These are phyloP conservation scores for Entomortierella lignicola DNA, from an alignment of 192 early-diverging fungal species.

Conservation along the genomic window DNA sequence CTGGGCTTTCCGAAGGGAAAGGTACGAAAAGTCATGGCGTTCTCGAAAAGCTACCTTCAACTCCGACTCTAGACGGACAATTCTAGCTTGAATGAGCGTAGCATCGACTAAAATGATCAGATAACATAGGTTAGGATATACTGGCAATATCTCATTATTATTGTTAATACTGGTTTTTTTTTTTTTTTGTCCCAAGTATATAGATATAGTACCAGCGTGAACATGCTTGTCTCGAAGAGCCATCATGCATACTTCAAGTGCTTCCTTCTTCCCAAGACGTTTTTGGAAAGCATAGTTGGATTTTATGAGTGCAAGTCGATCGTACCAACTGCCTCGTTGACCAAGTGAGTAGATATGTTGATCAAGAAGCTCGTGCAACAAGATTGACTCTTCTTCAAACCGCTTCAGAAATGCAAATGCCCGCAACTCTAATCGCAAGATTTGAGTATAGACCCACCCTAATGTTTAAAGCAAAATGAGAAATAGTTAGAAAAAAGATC, in stretches of 20 bases:
- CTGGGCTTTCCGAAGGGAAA: constrained; percentile 44
- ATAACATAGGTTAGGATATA: background rate
- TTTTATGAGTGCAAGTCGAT: constrained; percentile 70
- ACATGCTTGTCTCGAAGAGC: constrained; percentile 69
- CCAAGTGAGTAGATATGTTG: constrained; percentile 67
- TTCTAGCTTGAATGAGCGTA: constrained; percentile 53
- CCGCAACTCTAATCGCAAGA: constrained; percentile 63
- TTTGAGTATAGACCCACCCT: constrained; percentile 71
- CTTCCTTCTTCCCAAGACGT: constrained; percentile 50
- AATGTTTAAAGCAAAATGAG: too few species aligned
- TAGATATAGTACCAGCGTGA: constrained; percentile 60
- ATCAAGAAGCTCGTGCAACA: constrained; percentile 67
- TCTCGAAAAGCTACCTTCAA: constrained; percentile 59
- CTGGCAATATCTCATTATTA: too few species aligned
- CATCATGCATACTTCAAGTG: constrained; percentile 66
- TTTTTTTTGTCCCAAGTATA: background rate
- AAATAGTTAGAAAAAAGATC: too few species aligned
- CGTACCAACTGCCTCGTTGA: constrained; percentile 74
- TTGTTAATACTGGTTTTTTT: too few species aligned
- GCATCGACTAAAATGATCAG: constrained; percentile 51
- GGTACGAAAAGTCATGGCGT: constrained; percentile 63
- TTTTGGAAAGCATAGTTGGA: constrained; percentile 60
- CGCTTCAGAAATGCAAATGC: constrained; percentile 66
- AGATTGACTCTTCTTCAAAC: constrained; percentile 62
- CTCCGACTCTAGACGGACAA: constrained; percentile 57